Conservation (phyloP, 2,329 filamentous ascomycete species). For the Alternaria arbusti region DNA sequence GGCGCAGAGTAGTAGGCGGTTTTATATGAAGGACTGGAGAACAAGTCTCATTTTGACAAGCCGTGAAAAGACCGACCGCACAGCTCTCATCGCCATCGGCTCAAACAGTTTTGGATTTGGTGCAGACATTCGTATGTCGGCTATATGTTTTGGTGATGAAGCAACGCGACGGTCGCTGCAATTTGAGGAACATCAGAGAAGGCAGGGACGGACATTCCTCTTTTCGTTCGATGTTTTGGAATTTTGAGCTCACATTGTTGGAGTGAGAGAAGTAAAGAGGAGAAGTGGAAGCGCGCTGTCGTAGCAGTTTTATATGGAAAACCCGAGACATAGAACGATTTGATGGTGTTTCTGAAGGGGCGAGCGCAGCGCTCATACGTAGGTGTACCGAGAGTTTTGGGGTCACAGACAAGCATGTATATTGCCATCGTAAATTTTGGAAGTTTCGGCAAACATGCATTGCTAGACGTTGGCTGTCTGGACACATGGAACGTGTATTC, state of each 20-base stretch:
- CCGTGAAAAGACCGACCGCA: neutral
- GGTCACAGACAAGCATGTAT: no score
- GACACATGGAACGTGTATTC: no score
- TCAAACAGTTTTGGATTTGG: neutral
- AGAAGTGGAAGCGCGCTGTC: neutral
- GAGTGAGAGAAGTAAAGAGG: neutral
- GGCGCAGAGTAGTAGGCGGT: no score
- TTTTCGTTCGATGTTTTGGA: fast-evolving
- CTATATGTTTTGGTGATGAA: neutral
- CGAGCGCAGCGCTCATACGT: neutral
- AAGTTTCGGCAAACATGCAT: neutral
- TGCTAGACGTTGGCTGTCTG: no score
- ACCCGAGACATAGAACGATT: neutral
- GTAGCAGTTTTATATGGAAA: neutral
- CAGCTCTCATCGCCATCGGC: neutral
- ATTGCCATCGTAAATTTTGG: no score
- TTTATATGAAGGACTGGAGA: neutral
- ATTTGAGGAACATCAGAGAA: neutral
- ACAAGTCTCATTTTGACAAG: neutral
- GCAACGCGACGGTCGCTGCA: neutral
- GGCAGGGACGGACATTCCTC: neutral
- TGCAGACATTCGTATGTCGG: fast-evolving
- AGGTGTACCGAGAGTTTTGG: no score
- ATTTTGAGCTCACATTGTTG: neutral
- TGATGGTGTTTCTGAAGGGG: neutral